These are phyloP conservation scores for Encephalitozoon cuniculi DNA, from an alignment of 371 early-diverging fungal genomes.

Conservation along the genomic window DNA sequence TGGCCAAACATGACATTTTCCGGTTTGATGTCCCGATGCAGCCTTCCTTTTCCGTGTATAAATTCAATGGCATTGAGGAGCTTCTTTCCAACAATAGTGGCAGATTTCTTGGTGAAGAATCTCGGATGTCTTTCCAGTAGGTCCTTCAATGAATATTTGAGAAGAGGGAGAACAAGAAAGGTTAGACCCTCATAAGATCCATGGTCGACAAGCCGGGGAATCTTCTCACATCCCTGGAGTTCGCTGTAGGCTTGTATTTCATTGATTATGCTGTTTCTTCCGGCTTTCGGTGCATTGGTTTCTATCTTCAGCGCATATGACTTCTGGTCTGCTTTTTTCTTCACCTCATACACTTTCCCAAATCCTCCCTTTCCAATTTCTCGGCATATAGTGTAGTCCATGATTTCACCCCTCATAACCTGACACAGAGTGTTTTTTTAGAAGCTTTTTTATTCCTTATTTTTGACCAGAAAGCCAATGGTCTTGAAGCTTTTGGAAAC, in stretches of 20 bases:
- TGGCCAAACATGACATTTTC: conserved; percentile 67
- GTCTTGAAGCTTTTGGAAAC: too few relatives aligned
- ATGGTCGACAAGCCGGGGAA: conserved; percentile 44
- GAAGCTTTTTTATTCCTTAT: background rate
- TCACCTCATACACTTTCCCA: conserved; percentile 77
- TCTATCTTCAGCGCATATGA: conserved; percentile 80
- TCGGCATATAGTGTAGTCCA: conserved; percentile 83
- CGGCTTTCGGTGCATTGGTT: conserved; percentile 76
- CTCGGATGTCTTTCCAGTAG: conserved; percentile 38
- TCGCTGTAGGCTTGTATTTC: conserved; percentile 44
- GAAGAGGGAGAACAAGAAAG: conserved; percentile 52
- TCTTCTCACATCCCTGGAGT: conserved; percentile 27
- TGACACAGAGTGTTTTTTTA: background rate
- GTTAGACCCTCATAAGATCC: conserved; percentile 24
- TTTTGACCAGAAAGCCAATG: background rate
- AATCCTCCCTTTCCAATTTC: conserved; percentile 98
- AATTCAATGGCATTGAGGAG: conserved; percentile 62
- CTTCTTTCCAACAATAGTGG: conserved; percentile 60
- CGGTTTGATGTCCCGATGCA: conserved; percentile 72
- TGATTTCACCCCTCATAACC: conserved; percentile 63
- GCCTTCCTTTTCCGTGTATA: conserved; percentile 67
- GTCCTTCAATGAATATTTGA: conserved; percentile 40
- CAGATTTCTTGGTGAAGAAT: conserved; percentile 41
- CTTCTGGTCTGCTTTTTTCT: conserved; percentile 63
- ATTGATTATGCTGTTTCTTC: conserved; percentile 71